Evolutionary conservation across 176 grass and related monocot genomes (phyloP), one percentile per base, ranked within the genome.

Genomic region (Metroxylon sagu): DNA sequence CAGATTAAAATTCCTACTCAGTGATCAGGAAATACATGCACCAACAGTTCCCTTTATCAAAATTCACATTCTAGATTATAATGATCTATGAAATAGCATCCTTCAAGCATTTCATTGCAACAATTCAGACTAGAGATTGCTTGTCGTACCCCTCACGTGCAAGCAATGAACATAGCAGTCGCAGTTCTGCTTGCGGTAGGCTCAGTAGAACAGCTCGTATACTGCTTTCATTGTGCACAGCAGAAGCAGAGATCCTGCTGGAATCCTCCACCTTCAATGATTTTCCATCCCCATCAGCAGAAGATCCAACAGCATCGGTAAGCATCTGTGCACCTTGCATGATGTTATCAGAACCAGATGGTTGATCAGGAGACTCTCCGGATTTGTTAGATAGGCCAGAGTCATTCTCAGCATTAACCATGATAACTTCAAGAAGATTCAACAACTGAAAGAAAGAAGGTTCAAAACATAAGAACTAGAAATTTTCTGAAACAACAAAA

Each of bases 391-490:
- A 72, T 78, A 85, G 75, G 57, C 69, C 78, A 60, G 83, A 71
- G 57, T 92, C 88, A 66, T 70, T 83, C 55, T 91, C 87, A 8
- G 78, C 92, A 53, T 91, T 91, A 50, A 85, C 65, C 88, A 98
- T 89, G 52, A 98, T 72, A 77, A 92, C 88, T 81, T 92, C 93
- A 56, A 98, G 82, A 74, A 92, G 93, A 77, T 92, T 92, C 62
- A 98, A 64, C 54, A 98, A 80, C 93, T 98, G 75, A 81, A 78
- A 31, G 18, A 71, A 61, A 61, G 73, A 59, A 56, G 8, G 3
- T 59, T 50, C 74, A 48, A 14, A 39, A 74, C 35, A 43, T 12
- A 43, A 6, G 35, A 43, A 43, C 35, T 10, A 43, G 35, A 43
- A 43, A 43, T 12, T 43, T 43, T 43, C 35, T 43, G 35, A 43